These are phyloP conservation scores for barley (Hordeum vulgare) DNA, from an alignment of 176 grass and related monocot genomes.

Conservation along the genomic window MorexV3_pseudomolecules_assembly NC_058524.1:592142688-592143187, in stretches of 20 bases:
- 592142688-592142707: too few relatives aligned
- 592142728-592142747: constrained; percentile 32
- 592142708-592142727: neutral
- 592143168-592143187: too few relatives aligned
- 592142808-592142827: neutral
- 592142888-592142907: constrained; percentile 55
- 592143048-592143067: neutral
- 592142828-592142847: constrained; percentile 14
- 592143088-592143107: neutral
- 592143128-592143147: too few relatives aligned
- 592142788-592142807: neutral
- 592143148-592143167: too few relatives aligned
- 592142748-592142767: constrained; percentile 29
- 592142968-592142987: neutral
- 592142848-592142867: constrained; percentile 54
- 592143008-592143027: neutral
- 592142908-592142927: constrained; percentile 41
- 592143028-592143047: neutral
- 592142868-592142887: constrained; percentile 41
- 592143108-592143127: neutral
- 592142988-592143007: constrained; percentile 11
- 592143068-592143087: neutral
- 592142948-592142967: neutral
- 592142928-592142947: neutral
- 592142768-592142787: neutral